Base-by-base conservation (phyloP, 2,329 filamentous ascomycete species). In the Botrytis fabae region DNA sequence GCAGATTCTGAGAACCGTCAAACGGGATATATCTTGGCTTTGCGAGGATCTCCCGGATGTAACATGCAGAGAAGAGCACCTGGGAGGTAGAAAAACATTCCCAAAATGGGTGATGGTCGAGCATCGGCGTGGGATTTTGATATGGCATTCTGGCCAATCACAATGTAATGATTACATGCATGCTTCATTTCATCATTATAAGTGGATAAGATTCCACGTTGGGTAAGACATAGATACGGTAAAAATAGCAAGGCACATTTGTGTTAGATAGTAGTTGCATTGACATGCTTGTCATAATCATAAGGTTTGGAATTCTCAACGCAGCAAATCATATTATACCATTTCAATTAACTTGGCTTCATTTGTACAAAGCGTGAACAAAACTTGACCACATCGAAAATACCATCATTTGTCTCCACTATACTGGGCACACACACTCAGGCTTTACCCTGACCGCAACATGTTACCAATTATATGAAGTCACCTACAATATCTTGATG, bases 401-500 rank as follows among this genome's bases (percentile, higher is more conserved):
- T 25, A 12, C 59, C 59, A 38, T 25, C 28, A 16, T n/a, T 42
- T 32, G 48, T 68, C 46, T 68, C 64, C 65, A 68, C 48, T 57
- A n/a, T 57, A 32, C 6, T 32, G 6, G 38, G 48, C 35, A 32
- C 44, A 48, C 40, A 40, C 42, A 22, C 32, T 48, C 63, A 48
- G 28, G 12, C 28, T 38, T 25, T 57, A 32, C 22, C 54, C 16
- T 70, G 54, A 70, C 68, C 68, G 54, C 68, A 70, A 46, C 57
- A 70, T 70, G 54, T 61, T 62, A n/a, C 28, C 57, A 61, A 46
- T 70, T 62, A 28, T 46, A 46, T 57, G 51, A 57, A 57, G 28
- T 70, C 40, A 70, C 20, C n/a, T 14, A n/a, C 40, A 46, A 35
- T 25, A 46, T 35, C 68, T 62, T 70, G 68, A 70, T 62, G 54